Evolutionary conservation across 2,329 filamentous ascomycete genomes (phyloP).

Genomic region (Colletotrichum sp.): DNA sequence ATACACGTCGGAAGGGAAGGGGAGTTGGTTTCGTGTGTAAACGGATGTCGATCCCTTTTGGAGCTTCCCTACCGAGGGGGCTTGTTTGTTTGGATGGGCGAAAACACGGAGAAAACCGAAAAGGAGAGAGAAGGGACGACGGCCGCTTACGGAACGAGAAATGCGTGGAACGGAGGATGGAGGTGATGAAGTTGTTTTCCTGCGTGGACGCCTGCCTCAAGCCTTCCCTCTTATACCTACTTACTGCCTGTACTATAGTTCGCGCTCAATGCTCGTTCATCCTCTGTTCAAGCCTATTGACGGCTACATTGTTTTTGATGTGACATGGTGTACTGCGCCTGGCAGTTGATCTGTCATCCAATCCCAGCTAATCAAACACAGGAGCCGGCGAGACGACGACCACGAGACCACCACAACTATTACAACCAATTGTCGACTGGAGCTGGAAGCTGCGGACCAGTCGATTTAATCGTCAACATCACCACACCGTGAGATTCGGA

Average conservation of each 20-base stretch:
- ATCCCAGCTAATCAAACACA: not conserved
- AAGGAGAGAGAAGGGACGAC: not conserved
- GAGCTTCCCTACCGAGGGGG: not conserved
- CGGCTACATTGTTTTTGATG: not conserved
- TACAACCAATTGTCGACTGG: not conserved
- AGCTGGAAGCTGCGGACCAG: not conserved
- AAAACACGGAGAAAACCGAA: not conserved
- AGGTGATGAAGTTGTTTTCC: conserved; percentile 16
- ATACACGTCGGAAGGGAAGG: not conserved
- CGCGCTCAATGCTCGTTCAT: conserved; percentile 23
- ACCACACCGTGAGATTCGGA: not conserved
- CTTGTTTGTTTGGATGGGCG: not conserved
- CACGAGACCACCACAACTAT: not conserved
- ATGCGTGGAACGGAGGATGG: conserved; percentile 13
- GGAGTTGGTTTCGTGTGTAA: not conserved
- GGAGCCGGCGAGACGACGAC: not conserved
- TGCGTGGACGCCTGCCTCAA: conserved; percentile 22
- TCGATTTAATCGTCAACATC: not conserved
- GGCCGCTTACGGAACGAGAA: conserved; percentile 9
- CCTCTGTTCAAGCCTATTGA: conserved; percentile 19
- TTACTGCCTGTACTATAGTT: conserved; percentile 22
- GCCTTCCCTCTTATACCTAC: conserved; percentile 22
- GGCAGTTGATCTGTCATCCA: not conserved
- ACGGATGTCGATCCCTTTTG: not conserved
- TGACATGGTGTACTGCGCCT: not conserved